phyloP scores from a whole-genome alignment of 169 alveolate genomes.

The Cryptosporidium canis region DNA sequence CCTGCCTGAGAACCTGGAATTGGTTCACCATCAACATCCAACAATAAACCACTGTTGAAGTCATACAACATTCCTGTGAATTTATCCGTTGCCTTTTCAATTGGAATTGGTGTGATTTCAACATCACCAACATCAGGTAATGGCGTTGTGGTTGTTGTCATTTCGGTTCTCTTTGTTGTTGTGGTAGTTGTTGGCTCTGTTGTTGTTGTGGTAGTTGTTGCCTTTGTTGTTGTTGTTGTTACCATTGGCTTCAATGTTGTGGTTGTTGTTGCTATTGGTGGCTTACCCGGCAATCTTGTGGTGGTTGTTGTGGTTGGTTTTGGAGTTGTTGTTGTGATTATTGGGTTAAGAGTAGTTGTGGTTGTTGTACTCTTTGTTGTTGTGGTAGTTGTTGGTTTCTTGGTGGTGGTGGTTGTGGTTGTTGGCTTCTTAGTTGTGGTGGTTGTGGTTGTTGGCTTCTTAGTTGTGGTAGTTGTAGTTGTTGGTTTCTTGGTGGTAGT shows the following conservation, averaged over 20 bases:
- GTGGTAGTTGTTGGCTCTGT: not conserved
- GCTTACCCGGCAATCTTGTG: not conserved
- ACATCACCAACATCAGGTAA: not conserved
- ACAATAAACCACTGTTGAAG: conserved; percentile 32
- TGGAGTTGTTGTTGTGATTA: conserved; percentile 26
- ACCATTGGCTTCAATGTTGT: not conserved
- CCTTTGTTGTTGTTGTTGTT: not conserved
- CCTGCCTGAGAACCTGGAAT: conserved; percentile 72
- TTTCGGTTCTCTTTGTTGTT: not conserved
- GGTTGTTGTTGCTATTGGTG: conserved; percentile 25
- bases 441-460: not conserved
- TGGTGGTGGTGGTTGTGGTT: conserved; percentile 6
- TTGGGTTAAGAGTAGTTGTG: not conserved
- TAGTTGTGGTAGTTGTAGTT: conserved; percentile 5
- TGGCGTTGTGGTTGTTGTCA: conserved; percentile 33
- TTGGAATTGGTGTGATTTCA: conserved; percentile 61
- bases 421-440: not conserved
- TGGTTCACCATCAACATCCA: conserved; percentile 3
- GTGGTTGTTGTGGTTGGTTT: conserved; percentile 49
- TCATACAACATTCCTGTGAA: conserved; percentile 36
- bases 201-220: not conserved
- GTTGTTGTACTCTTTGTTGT: conserved; percentile 18
- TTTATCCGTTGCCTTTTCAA: conserved; percentile 12
- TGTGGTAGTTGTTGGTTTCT: not conserved
- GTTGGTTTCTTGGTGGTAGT: not conserved